Conservation (phyloP, 2,329 filamentous ascomycete genomes). For the Hawksworthiomyces lignivorus region DNA sequence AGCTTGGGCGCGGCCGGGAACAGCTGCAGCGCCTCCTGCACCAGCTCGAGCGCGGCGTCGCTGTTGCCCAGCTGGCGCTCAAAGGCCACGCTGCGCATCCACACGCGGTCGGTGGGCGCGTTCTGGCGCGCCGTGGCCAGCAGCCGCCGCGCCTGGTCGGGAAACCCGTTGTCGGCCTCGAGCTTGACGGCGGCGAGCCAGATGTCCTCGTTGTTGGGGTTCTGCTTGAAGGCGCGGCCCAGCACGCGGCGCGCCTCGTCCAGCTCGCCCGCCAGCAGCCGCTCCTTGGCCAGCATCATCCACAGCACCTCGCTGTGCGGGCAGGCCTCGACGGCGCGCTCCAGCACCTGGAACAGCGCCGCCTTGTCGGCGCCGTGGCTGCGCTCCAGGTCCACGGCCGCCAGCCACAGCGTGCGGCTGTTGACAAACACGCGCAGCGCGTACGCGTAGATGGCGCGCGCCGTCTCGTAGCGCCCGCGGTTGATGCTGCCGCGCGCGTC, state of each 20-base stretch:
- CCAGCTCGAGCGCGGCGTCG: conserved; percentile 78
- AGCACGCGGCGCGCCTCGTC: conserved; percentile 81
- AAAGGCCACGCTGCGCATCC: conserved; percentile 92
- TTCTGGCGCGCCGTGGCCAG: conserved; percentile 77
- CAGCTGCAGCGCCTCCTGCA: conserved; percentile 74
- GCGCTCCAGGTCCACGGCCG: conserved; percentile 83
- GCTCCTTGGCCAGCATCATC: conserved; percentile 94
- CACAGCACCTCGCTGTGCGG: conserved; percentile 86
- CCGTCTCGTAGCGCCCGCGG: conserved; percentile 79
- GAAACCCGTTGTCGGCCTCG: conserved; percentile 81
- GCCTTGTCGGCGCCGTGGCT: conserved; percentile 71
- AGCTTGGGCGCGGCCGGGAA: conserved; percentile 84
- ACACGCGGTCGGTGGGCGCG: conserved; percentile 90
- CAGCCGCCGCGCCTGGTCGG: conserved; percentile 72
- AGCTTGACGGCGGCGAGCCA: conserved; percentile 95
- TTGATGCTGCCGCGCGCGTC: conserved; percentile 79
- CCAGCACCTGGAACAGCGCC: conserved; percentile 73
- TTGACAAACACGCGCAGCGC: conserved; percentile 83
- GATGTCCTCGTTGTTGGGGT: conserved; percentile 95
- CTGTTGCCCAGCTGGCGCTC: conserved; percentile 76
- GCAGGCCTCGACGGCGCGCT: conserved; percentile 90
- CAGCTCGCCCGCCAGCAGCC: conserved; percentile 81
- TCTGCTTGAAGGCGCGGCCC: conserved; percentile 84
- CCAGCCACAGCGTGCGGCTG: conserved; percentile 81
- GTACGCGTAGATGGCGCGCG: conserved; percentile 88